Evolutionary conservation across 1,284 basidiomycete genomes (phyloP).

Genomic region (Sparassis latifolia): DNA sequence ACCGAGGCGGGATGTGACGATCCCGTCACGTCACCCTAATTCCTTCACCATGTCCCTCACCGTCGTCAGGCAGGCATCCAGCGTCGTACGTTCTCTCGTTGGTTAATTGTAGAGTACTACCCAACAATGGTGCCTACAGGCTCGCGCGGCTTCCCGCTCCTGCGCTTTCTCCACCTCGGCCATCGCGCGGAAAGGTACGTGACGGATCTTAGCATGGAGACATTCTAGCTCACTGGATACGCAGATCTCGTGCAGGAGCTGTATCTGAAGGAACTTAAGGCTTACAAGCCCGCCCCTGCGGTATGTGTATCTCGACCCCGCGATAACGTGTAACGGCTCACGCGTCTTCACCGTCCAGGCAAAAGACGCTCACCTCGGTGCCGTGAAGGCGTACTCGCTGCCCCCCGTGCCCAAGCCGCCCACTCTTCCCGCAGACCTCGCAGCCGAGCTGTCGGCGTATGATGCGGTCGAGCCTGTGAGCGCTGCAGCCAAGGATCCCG

Average conservation of each 20-base stretch:
- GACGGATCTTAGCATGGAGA: background rate
- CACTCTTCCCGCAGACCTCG: slow-evolving; percentile 70
- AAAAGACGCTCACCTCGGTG: slow-evolving; percentile 79
- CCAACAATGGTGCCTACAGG: slow-evolving; percentile 26
- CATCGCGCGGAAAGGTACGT: slow-evolving; percentile 64
- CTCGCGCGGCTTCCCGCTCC: slow-evolving; percentile 32
- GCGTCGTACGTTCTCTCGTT: slow-evolving; percentile 33
- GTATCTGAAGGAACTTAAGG: slow-evolving; percentile 86
- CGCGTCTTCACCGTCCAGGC: slow-evolving; percentile 37
- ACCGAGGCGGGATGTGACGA: slow-evolving; percentile 19
- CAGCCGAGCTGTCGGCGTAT: slow-evolving; percentile 77
- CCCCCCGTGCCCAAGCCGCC: slow-evolving; percentile 69
- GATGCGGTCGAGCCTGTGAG: slow-evolving; percentile 70
- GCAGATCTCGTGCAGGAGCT: slow-evolving; percentile 90
- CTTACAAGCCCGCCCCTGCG: slow-evolving; percentile 67
- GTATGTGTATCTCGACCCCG: slow-evolving; percentile 32
- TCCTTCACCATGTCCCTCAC: slow-evolving; percentile 47
- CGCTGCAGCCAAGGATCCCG: slow-evolving; percentile 24
- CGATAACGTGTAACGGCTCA: background rate
- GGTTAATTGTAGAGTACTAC: background rate
- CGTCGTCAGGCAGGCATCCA: slow-evolving; percentile 51
- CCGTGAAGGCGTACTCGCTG: slow-evolving; percentile 67
- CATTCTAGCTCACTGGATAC: background rate
- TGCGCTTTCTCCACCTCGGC: slow-evolving; percentile 61
- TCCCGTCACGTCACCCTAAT: slow-evolving; percentile 24